Percentiles rank a stretch among this genome's conserved stretches.
Evolutionary conservation across 169 alveolate species (phyloP).

Genomic region (Plasmodium vivax): DNA sequence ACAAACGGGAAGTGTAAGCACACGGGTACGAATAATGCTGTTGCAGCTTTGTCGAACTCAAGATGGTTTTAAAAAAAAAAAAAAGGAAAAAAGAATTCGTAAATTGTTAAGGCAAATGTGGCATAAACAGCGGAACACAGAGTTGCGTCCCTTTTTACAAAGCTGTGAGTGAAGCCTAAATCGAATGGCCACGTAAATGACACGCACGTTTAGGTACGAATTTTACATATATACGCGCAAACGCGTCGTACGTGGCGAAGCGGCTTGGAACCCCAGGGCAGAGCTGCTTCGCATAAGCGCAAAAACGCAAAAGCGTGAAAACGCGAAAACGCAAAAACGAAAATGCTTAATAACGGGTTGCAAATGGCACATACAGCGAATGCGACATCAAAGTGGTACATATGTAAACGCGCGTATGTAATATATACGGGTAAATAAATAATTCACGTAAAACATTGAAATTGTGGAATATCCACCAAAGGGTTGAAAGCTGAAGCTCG

Average conservation of each 20-base stretch:
- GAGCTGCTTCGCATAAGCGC: background rate
- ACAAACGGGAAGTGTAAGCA: background rate
- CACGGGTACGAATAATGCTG: background rate
- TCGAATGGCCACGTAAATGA: background rate
- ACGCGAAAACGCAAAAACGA: background rate
- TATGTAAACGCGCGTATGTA: background rate
- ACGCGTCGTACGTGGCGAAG: background rate
- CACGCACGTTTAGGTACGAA: background rate
- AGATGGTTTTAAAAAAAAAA: background rate
- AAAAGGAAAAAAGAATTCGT: background rate
- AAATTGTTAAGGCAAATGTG: background rate
- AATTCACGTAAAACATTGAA: background rate
- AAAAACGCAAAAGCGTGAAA: background rate
- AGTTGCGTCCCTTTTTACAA: background rate
- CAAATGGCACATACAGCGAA: background rate
- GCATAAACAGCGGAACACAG: background rate
- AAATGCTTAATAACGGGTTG: background rate
- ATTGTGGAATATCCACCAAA: background rate
- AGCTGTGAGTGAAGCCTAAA: background rate
- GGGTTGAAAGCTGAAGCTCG: background rate
- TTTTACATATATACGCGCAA: background rate
- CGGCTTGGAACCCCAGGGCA: background rate
- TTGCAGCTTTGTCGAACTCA: background rate
- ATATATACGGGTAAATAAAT: background rate
- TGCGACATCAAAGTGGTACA: background rate